phyloP scores from a whole-genome alignment of 2,329 filamentous ascomycete species.

The Nemania sp. region DNA sequence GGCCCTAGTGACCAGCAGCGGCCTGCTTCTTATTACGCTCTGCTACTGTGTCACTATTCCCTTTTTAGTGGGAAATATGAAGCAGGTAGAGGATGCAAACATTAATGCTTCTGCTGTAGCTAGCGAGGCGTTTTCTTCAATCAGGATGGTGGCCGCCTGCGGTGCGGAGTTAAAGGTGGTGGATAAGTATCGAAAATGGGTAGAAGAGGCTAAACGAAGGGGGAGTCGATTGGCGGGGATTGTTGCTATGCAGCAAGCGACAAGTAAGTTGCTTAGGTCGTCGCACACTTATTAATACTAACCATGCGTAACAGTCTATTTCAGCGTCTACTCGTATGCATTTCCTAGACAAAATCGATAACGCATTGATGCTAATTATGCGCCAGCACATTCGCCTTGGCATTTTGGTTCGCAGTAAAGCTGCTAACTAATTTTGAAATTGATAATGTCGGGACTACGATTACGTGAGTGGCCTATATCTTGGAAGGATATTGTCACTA shows the following conservation, averaged over 20 bases:
- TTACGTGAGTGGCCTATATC: conserved; percentile 55
- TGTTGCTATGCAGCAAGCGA: conserved; percentile 49
- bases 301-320: conserved; percentile 46
- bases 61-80: conserved; percentile 66
- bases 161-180: conserved; percentile 68
- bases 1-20: conserved; percentile 68
- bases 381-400: conserved; percentile 49
- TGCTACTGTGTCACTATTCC: conserved; percentile 65
- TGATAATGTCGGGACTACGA: conserved; percentile 64
- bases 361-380: conserved; percentile 25
- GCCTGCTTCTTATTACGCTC: conserved; percentile 67
- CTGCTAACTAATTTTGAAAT: conserved; percentile 47
- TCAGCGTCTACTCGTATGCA: conserved; percentile 49
- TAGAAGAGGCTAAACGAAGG: conserved; percentile 61
- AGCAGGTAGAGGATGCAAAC: conserved; percentile 64
- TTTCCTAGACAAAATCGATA: background rate
- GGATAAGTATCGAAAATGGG: conserved; percentile 65
- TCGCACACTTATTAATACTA: conserved; percentile 23
- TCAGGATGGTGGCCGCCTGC: conserved; percentile 72
- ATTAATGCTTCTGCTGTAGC: conserved; percentile 69
- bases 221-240: conserved; percentile 48
- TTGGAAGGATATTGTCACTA: background rate
- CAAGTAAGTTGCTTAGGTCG: conserved; percentile 41
- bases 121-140: conserved; percentile 69
- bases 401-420: conserved; percentile 51